phyloP scores from a whole-genome alignment of 805 yeast genomes.

The Cyberlindnera lachancei region DNA sequence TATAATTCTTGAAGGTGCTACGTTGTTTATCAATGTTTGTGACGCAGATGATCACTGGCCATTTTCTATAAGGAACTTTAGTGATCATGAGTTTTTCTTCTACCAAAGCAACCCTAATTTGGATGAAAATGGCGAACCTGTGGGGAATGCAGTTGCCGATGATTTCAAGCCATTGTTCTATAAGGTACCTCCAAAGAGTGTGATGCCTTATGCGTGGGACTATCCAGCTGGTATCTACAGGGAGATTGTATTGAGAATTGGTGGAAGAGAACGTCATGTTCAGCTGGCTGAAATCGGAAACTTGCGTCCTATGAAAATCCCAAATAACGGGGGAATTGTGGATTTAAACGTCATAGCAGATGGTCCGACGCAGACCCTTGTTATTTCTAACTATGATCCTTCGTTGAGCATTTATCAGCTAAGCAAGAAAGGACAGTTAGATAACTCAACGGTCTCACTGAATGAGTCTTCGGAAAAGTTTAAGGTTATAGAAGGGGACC shows the following conservation, averaged over 20 bases:
- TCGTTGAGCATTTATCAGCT: constrained; percentile 65
- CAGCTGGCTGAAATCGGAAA: constrained; percentile 92
- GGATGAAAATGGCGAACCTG: constrained; percentile 60
- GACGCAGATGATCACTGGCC: constrained; percentile 87
- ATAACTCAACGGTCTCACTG: constrained; percentile 27
- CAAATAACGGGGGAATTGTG: constrained; percentile 48
- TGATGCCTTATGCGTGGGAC: constrained; percentile 98
- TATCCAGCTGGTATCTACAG: constrained; percentile 85
- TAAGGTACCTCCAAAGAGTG: constrained; percentile 79
- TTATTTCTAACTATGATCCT: constrained; percentile 77
- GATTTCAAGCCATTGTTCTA: constrained; percentile 74
- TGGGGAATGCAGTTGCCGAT: too few species aligned
- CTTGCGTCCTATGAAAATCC: constrained; percentile 75
- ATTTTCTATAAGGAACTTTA: constrained; percentile 81
- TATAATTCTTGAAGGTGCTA: constrained; percentile 69
- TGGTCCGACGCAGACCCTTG: constrained; percentile 87
- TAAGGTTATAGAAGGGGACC: constrained; percentile 37
- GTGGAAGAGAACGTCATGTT: constrained; percentile 67
- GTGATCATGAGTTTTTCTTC: constrained; percentile 77
- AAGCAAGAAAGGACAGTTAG: constrained; percentile 17
- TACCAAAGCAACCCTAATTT: constrained; percentile 77
- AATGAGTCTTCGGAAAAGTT: constrained; percentile 35
- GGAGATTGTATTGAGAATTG: constrained; percentile 67
- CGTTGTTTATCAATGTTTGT: constrained; percentile 67
- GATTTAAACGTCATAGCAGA: constrained; percentile 93